Evolutionary conservation across 352 stramenopile genomes (phyloP).

Genomic region (Blastocystis sp.): DNA sequence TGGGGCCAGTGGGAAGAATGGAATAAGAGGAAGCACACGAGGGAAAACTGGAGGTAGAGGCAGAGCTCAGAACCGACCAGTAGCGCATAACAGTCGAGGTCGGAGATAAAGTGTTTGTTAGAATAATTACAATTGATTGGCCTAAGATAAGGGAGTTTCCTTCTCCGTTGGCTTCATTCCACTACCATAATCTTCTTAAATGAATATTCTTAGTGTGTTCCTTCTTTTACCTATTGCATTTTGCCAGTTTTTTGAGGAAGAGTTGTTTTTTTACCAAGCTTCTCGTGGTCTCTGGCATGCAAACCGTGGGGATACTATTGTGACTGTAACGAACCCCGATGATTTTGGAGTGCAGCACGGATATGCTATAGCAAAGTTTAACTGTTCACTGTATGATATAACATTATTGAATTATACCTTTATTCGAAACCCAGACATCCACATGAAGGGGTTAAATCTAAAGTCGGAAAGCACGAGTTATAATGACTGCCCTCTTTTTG

Average conservation of each 20-base stretch:
- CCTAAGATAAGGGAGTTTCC: background rate
- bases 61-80: background rate
- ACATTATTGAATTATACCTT: background rate
- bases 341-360: background rate
- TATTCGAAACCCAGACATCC: background rate
- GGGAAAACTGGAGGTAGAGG: background rate
- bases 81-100: background rate
- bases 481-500: constrained; percentile 47
- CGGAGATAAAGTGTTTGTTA: background rate
- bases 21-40: background rate
- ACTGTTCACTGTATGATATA: background rate
- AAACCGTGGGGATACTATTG: background rate
- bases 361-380: background rate
- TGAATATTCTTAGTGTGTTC: background rate
- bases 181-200: background rate
- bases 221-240: background rate
- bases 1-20: background rate
- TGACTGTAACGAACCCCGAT: background rate
- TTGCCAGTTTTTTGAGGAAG: background rate
- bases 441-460: background rate
- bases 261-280: constrained; percentile 51
- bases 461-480: background rate
- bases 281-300: background rate
- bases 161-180: background rate
- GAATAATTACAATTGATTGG: background rate